Evolutionary conservation across 129 eudicot species (phyloP), one percentile per base, ranked within the genome.

Genomic region (Helichrysum umbraculigerum): DNA sequence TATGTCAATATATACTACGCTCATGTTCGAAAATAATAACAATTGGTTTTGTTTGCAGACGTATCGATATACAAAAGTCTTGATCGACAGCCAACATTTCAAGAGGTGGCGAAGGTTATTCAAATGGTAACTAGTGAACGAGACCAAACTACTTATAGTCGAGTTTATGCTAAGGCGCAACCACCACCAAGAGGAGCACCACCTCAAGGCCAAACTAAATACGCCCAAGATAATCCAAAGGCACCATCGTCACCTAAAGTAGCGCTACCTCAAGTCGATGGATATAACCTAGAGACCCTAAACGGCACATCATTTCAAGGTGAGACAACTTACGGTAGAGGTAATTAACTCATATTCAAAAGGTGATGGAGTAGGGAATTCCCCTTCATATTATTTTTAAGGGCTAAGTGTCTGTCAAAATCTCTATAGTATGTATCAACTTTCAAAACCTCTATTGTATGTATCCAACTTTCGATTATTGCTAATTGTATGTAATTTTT

Each of bases 151-250:
- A 35, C 51, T 17, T 17, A 66, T 6, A 14, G 50, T 6, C 50
- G 71, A 66, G 28, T 17, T 5, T 11, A n/a, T n/a, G 21, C 39
- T 28, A 71, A 71, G 5, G 14, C 63, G 52, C 75, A 47, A 44
- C 75, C 75, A 32, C 16, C 75, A 8, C 74, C 57, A 3, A 14
- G 11, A 15, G 22, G 1, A 10, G 68, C 57, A 73, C 67, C 68
- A 0, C 14, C 56, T 3, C 54, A 35, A 3, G 52, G 64, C 12
- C 34, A 65, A 63, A 21, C 69, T 0, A 39, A 8, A 33, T 51
- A 47, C 35, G 28, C 29, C 2, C 29, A 60, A 33, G 79, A 50
- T 51, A 33, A 66, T 35, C 66, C 56, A 17, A 39, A 54, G 9
- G 15, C 52, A 44, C 9, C 15, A 12, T 2, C 52, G 9, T 44